Conservation (phyloP, 208 protist species). For the Acanthamoeba culbertsoni region DNA sequence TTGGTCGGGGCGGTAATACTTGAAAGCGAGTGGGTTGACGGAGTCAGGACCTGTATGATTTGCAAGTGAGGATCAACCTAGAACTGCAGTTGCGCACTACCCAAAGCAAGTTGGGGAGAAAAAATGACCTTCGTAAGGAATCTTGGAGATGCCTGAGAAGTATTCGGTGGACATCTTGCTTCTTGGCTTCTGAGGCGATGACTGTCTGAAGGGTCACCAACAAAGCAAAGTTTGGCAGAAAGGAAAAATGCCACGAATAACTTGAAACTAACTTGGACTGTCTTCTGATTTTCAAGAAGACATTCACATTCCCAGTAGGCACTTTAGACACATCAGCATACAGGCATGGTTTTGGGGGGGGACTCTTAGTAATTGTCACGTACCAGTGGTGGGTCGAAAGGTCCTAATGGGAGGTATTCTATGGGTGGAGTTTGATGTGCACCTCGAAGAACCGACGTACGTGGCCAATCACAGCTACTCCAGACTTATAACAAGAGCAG, state of each 20-base stretch:
- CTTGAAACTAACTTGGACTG: too few species aligned
- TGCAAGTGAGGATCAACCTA: background rate
- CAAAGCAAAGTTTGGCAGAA: background rate
- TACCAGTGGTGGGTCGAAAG: too few species aligned
- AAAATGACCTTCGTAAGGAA: background rate
- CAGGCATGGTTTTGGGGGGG: too few species aligned
- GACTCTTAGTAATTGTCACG: too few species aligned
- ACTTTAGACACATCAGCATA: too few species aligned
- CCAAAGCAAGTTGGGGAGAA: background rate
- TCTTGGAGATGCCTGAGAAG: constrained; percentile 5
- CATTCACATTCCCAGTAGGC: too few species aligned
- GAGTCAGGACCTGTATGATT: constrained; percentile 43
- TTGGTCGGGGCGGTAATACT: constrained; percentile 63
- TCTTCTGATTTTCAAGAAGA: too few species aligned
- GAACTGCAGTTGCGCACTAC: background rate
- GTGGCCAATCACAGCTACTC: too few species aligned
- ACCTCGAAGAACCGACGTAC: too few species aligned
- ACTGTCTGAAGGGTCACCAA: background rate
- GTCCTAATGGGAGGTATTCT: too few species aligned
- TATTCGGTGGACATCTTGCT: background rate
- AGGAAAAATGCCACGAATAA: background rate
- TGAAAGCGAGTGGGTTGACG: constrained; percentile 48
- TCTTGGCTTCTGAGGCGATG: background rate
- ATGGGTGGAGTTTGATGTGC: too few species aligned
- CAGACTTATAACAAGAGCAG: too few species aligned